phyloP scores from a whole-genome alignment of 495 filamentous ascomycete species.

The Xylaria palmicola region DNA sequence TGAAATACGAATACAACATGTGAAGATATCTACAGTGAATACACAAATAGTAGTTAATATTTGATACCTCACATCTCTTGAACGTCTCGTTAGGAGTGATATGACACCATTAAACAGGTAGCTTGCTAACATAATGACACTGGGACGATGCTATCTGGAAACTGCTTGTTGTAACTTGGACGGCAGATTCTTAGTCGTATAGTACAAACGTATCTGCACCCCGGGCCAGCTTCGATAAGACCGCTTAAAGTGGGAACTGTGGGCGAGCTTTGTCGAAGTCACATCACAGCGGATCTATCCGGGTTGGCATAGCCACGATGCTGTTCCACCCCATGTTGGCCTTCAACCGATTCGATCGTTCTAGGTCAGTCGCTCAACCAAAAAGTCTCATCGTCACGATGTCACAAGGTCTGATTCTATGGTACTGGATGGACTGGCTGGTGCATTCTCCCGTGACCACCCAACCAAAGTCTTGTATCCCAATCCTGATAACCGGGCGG shows the following conservation, averaged over 20 bases:
- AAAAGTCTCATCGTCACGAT: neutral
- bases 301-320: constrained; percentile 13
- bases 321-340: neutral
- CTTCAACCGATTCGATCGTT: constrained; percentile 2
- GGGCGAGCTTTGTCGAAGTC: neutral
- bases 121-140: too few species aligned
- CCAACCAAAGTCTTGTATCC: too few species aligned
- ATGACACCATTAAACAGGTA: too few species aligned
- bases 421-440: neutral
- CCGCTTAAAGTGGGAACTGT: constrained; percentile 1
- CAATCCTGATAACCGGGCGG: neutral
- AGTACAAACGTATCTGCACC: constrained; percentile 2
- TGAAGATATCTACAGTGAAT: neutral
- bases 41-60: neutral
- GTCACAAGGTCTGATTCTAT: neutral
- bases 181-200: neutral
- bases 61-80: neutral
- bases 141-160: too few species aligned
- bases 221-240: constrained; percentile 2
- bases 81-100: too few species aligned
- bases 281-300: constrained; percentile 16
- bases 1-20: neutral
- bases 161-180: neutral
- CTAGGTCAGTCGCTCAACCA: constrained; percentile 6
- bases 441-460: neutral